Evolutionary conservation across 352 stramenopile species (phyloP).

Genomic region (Phytophthora nicotianae): DNA sequence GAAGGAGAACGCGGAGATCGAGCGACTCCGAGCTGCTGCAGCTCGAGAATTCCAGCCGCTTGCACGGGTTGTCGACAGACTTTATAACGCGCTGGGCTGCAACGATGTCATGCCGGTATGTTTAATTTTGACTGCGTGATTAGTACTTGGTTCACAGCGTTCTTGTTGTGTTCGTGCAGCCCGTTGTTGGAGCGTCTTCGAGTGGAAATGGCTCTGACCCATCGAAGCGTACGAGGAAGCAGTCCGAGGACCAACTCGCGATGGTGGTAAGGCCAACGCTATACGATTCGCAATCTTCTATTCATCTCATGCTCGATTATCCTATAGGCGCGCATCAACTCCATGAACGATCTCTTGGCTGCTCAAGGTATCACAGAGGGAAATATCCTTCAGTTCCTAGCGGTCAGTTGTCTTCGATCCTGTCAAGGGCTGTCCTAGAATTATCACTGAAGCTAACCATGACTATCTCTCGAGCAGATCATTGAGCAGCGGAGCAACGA

Average conservation of each 20-base stretch:
- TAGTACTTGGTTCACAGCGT: background rate
- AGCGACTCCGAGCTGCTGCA: slow-evolving; percentile 62
- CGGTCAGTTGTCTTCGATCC: slow-evolving; percentile 30
- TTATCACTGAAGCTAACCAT: background rate
- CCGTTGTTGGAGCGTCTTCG: slow-evolving; percentile 30
- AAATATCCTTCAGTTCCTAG: slow-evolving; percentile 85
- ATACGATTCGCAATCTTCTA: background rate
- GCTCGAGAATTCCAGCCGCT: slow-evolving; percentile 76
- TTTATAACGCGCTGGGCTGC: slow-evolving; percentile 82
- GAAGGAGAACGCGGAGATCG: slow-evolving; percentile 77
- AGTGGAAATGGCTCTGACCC: slow-evolving; percentile 36
- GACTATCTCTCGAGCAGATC: slow-evolving; percentile 43
- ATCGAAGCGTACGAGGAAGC: slow-evolving; percentile 59
- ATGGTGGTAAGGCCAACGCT: slow-evolving; percentile 53
- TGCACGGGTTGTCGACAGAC: slow-evolving; percentile 66
- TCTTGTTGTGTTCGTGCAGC: slow-evolving; percentile 13
- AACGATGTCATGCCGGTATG: slow-evolving; percentile 78
- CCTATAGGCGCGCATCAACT: slow-evolving; percentile 78
- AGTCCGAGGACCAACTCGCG: slow-evolving; percentile 75
- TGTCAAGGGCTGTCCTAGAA: background rate
- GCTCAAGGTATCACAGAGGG: slow-evolving; percentile 80
- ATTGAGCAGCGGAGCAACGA: slow-evolving; percentile 85
- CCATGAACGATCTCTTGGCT: slow-evolving; percentile 82
- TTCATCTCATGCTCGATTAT: background rate
- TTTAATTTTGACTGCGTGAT: background rate